Percentiles rank a stretch among this genome's conserved stretches.
Evolutionary conservation across 2,329 filamentous ascomycete species (phyloP).

Genomic region (Gaeumannomyces tritici): DNA sequence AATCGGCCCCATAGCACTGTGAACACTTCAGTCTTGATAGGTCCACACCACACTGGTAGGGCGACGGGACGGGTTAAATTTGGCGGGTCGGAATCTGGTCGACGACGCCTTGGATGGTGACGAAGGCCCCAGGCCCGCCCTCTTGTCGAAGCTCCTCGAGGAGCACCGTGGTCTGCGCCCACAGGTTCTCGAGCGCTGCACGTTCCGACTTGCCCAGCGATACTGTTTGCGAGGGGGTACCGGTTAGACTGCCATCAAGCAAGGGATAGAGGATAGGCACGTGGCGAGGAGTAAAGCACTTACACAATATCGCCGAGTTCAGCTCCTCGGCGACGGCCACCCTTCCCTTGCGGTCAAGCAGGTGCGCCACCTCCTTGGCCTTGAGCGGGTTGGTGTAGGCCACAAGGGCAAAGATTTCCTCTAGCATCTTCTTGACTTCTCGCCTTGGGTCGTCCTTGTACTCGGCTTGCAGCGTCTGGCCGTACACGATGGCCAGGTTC

Average conservation of each 20-base stretch:
- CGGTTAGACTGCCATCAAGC: conserved; percentile 8
- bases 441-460: conserved; percentile 62
- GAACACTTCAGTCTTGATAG: neutral
- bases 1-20: neutral
- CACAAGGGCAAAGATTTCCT: conserved; percentile 80
- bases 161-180: conserved; percentile 77
- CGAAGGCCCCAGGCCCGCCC: conserved; percentile 73
- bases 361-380: conserved; percentile 62
- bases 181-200: conserved; percentile 75
- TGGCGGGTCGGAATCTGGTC: conserved; percentile 28
- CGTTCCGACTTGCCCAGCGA: conserved; percentile 84
- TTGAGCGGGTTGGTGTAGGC: conserved; percentile 76
- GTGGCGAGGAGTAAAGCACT: conserved; percentile 23
- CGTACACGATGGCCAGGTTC: conserved; percentile 65
- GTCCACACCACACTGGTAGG: neutral
- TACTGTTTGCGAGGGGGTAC: conserved; percentile 37
- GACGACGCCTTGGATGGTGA: conserved; percentile 49
- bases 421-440: conserved; percentile 63
- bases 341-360: conserved; percentile 68
- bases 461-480: conserved; percentile 66
- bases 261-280: neutral
- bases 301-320: conserved; percentile 86
- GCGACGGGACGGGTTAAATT: neutral
- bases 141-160: conserved; percentile 74
- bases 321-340: conserved; percentile 82